phyloP scores from a whole-genome alignment of 305 asterid genomes.

The Fraxinus latifolia region DNA sequence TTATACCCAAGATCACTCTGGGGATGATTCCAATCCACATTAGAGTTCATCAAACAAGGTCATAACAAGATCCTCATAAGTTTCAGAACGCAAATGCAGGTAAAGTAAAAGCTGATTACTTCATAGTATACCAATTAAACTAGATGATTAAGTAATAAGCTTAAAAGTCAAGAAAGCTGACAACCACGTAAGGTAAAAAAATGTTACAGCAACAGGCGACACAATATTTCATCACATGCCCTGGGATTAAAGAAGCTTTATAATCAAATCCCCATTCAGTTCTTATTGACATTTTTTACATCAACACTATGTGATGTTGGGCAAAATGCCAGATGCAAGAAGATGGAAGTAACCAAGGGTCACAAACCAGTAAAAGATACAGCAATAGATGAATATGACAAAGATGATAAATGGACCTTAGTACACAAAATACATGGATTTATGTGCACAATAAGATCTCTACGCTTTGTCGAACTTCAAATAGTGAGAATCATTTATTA shows the following conservation, averaged over 20 bases:
- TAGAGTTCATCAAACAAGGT: background rate
- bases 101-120: background rate
- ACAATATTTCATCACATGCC: background rate
- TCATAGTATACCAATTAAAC: background rate
- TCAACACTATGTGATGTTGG: background rate
- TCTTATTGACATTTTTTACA: background rate
- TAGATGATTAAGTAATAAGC: background rate
- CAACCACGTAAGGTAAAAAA: background rate
- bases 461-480: background rate
- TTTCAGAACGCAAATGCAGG: background rate
- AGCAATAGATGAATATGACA: background rate
- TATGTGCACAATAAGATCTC: background rate
- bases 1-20: background rate
- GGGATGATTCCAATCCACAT: background rate
- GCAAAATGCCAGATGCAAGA: background rate
- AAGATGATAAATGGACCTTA: background rate
- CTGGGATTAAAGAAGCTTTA: background rate
- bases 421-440: background rate
- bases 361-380: background rate
- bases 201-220: background rate
- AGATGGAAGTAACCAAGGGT: background rate
- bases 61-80: background rate
- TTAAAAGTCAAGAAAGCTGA: background rate
- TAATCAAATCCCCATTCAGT: background rate
- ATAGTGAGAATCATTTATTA: background rate